Percentiles rank a stretch among this genome's conserved stretches.
Evolutionary conservation across 306 rosid species (phyloP).

Genomic region (Begonia peltatifolia): DNA sequence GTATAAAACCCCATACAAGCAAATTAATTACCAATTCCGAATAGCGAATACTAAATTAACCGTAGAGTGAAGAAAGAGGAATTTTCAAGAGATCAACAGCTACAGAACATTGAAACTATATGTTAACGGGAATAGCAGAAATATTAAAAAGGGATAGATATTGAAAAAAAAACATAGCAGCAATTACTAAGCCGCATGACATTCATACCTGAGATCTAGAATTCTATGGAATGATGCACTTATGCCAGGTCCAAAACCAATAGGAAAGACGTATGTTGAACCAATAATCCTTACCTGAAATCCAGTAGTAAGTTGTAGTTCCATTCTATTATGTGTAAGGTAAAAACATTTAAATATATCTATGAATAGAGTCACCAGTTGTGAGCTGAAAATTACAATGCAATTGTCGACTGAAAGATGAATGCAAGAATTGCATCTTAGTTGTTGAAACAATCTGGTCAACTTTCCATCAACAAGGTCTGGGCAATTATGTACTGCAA

Average conservation of each 20-base stretch:
- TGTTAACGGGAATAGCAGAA: background rate
- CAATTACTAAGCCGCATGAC: no score
- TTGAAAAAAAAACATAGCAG: background rate
- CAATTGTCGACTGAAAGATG: slow-evolving; percentile 46
- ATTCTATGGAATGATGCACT: slow-evolving; percentile 67
- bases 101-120: no score
- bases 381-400: slow-evolving; percentile 28
- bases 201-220: slow-evolving; percentile 51
- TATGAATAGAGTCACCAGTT: no score
- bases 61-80: no score
- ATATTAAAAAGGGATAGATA: background rate
- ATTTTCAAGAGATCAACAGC: no score
- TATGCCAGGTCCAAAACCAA: slow-evolving; percentile 74
- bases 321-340: slow-evolving; percentile 8
- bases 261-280: slow-evolving; percentile 36
- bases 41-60: no score
- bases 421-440: slow-evolving; percentile 44
- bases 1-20: no score
- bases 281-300: slow-evolving; percentile 54
- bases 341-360: slow-evolving; percentile 3
- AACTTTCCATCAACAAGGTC: slow-evolving; percentile 19
- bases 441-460: slow-evolving; percentile 24
- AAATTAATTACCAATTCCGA: no score
- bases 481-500: slow-evolving; percentile 34
- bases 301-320: slow-evolving; percentile 1